phyloP scores from a whole-genome alignment of 371 early-diverging fungal species.

The Mucor lusitanicus region DNA sequence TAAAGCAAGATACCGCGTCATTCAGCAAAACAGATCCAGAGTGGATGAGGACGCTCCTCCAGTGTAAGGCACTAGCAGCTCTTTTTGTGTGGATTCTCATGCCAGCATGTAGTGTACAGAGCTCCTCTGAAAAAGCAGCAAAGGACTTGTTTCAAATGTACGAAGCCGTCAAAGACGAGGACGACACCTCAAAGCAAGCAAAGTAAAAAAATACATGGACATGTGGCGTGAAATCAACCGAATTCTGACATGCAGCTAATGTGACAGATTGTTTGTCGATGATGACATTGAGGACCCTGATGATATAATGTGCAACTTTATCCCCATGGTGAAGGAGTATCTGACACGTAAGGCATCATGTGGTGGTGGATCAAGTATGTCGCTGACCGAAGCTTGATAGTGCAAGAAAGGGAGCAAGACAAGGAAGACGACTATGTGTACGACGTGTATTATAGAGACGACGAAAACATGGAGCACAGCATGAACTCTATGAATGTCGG shows the following conservation, averaged over 20 bases:
- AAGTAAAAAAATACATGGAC: slow-evolving; percentile 16
- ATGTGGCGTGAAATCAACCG: neutral
- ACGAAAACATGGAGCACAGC: slow-evolving; percentile 28
- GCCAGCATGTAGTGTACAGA: slow-evolving; percentile 31
- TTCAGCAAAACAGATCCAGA: slow-evolving; percentile 54
- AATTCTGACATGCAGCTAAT: neutral
- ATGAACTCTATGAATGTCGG: slow-evolving; percentile 42
- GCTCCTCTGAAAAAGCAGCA: slow-evolving; percentile 35
- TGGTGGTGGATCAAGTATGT: no score
- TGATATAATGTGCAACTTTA: slow-evolving; percentile 70
- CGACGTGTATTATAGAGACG: slow-evolving; percentile 62
- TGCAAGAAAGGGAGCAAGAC: slow-evolving; percentile 35
- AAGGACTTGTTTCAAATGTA: slow-evolving; percentile 64
- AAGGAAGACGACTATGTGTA: slow-evolving; percentile 61
- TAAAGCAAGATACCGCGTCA: slow-evolving; percentile 62
- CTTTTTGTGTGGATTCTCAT: neutral
- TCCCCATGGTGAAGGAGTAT: slow-evolving; percentile 77
- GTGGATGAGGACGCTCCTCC: slow-evolving; percentile 24
- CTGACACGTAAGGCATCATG: slow-evolving; percentile 49
- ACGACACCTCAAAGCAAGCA: slow-evolving; percentile 39
- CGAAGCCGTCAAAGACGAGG: slow-evolving; percentile 69
- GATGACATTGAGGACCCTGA: slow-evolving; percentile 47
- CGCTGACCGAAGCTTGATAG: slow-evolving; percentile 10
- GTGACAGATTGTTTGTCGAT: slow-evolving; percentile 32
- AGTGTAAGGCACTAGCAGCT: slow-evolving; percentile 11